Evolutionary conservation across 257 asterid species (phyloP).

Genomic region (Solanum ossicruentum): DNA sequence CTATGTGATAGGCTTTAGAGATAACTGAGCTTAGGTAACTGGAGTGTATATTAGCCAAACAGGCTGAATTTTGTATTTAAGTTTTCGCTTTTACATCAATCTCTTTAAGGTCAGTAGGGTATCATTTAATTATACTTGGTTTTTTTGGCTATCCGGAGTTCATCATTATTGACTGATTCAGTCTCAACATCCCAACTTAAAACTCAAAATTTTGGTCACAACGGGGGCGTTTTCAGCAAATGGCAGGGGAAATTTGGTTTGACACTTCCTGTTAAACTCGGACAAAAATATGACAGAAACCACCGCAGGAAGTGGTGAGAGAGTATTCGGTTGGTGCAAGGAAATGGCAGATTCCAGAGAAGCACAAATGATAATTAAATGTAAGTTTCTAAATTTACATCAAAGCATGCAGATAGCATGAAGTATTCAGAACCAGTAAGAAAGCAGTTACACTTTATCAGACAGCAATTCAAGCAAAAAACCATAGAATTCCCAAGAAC

Average conservation of each 20-base stretch:
- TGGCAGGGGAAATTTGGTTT: neutral
- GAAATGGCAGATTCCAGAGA: neutral
- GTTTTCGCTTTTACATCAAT: neutral
- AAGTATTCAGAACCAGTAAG: neutral
- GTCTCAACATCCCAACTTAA: neutral
- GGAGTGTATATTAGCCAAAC: constrained; percentile 15
- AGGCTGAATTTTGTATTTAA: constrained; percentile 25
- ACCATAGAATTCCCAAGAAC: neutral
- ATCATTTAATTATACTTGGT: neutral
- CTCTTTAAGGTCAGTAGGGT: neutral
- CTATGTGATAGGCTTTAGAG: constrained; percentile 28
- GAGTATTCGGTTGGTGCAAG: neutral
- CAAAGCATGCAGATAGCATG: neutral
- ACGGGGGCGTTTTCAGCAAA: neutral
- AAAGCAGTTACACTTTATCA: neutral
- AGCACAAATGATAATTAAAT: neutral
- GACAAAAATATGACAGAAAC: neutral
- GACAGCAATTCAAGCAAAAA: neutral
- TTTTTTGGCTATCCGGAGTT: neutral
- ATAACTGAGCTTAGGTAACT: constrained; percentile 22
- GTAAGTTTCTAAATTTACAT: neutral
- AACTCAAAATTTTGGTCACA: neutral
- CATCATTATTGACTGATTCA: neutral
- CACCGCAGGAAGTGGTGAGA: neutral
- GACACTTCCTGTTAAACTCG: neutral